Evolutionary conservation across 148 eudicot species (phyloP), one percentile per base, ranked within the genome.

Genomic region (Spergularia bocconei): DNA sequence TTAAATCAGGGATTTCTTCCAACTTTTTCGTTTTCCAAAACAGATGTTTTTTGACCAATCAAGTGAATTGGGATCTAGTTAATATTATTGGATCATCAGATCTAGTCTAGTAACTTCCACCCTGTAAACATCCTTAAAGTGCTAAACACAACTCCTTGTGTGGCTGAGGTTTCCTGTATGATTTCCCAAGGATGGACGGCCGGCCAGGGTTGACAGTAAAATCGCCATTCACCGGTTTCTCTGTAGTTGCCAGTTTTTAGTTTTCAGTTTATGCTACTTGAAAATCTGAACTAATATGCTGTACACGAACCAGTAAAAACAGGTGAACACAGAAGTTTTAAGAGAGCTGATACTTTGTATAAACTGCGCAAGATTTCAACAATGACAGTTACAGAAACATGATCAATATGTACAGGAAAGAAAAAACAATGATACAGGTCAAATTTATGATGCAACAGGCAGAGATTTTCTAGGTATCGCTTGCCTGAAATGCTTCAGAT

Each of bases 401-500:
- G 11, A 8, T 12, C 13, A 19, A 23, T 38, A 17, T 70, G n/a
- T 11, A 57, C 68, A 67, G 14, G 63, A 58, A 64, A 11, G 36
- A 50, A 52, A 16, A 7, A 13, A 0, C 13, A 5, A 25, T 23
- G 33, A 39, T 63, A 16, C 41, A 38, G 12, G 7, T 25, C 19
- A 13, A n/a, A 23, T 60, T 21, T 79, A 79, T 44, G 75, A 44
- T 14, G 17, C 41, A 25, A 39, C 39, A 69, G 33, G 63, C 50
- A 25, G 53, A 48, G 56, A 29, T 38, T 20, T 48, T 23, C 47
- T n/a, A 9, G 71, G 63, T 47, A n/a, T 55, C 14, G 21, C 52
- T 36, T 33, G 65, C 75, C 21, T 86, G 60, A 83, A 90, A 79
- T 83, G 81, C 56, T 82, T 83, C 61, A 94, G 83, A 83, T 91